These are phyloP conservation scores for Silene vulgaris DNA, from an alignment of 179 eudicot species.

Conservation along the genomic window DNA sequence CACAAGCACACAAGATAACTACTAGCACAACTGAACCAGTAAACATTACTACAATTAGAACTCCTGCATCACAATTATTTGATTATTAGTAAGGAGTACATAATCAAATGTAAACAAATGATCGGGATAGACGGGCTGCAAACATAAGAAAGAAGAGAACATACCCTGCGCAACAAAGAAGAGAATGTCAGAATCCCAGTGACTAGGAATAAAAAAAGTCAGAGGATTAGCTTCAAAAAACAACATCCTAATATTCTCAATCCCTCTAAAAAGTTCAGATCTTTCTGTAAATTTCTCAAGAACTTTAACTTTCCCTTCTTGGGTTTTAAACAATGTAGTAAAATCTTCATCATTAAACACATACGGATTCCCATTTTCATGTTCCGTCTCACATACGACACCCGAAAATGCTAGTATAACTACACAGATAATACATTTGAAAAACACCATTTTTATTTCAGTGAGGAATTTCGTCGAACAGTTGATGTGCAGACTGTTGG, in stretches of 20 bases:
- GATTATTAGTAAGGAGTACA: too few species aligned
- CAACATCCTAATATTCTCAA: constrained; percentile 15
- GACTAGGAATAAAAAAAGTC: constrained; percentile 6
- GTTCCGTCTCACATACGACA: not conserved
- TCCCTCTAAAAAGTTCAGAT: constrained; percentile 1
- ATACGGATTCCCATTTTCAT: constrained; percentile 6
- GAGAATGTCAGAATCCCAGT: constrained; percentile 17
- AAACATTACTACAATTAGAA: too few species aligned
- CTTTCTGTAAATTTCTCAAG: not conserved
- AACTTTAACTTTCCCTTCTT: not conserved
- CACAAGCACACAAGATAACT: too few species aligned
- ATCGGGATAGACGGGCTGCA: not conserved
- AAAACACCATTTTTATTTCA: not conserved
- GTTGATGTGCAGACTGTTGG: not conserved
- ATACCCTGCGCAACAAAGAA: constrained; percentile 17
- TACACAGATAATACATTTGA: not conserved
- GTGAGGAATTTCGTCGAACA: not conserved
- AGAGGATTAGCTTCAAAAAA: constrained; percentile 3
- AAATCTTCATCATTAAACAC: constrained; percentile 6
- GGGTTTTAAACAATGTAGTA: constrained; percentile 15
- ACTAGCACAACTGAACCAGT: too few species aligned
- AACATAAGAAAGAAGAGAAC: not conserved
- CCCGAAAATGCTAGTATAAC: not conserved
- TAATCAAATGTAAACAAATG: too few species aligned
- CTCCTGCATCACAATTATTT: too few species aligned